phyloP scores from a whole-genome alignment of 345 rosid genomes.

The Lumnitzera littorea region DNA sequence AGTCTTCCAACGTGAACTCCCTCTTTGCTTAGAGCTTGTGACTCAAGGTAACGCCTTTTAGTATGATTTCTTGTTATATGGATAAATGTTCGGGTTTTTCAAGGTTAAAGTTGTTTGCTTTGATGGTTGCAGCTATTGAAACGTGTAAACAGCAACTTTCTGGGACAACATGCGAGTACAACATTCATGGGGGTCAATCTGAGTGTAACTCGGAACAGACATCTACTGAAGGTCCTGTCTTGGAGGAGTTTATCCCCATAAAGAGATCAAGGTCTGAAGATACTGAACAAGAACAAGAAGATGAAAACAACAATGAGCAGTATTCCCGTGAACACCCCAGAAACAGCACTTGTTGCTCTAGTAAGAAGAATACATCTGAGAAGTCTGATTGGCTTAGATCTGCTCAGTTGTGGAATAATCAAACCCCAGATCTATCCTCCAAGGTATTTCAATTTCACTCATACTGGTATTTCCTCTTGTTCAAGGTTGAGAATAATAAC shows the following conservation, averaged over 20 bases:
- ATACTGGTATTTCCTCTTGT: no score
- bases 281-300: slow-evolving; percentile 23
- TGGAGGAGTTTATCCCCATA: slow-evolving; percentile 78
- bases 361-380: slow-evolving; percentile 22
- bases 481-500: no score
- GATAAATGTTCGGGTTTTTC: background rate
- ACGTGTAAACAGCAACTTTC: slow-evolving; percentile 68
- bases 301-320: slow-evolving; percentile 17
- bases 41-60: slow-evolving; percentile 40
- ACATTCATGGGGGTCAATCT: slow-evolving; percentile 41
- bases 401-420: slow-evolving; percentile 81
- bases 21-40: slow-evolving; percentile 87
- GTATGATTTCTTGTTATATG: background rate
- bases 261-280: slow-evolving; percentile 32
- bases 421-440: slow-evolving; percentile 45
- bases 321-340: slow-evolving; percentile 27
- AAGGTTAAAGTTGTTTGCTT: background rate
- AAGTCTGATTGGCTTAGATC: slow-evolving; percentile 98
- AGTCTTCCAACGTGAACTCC: slow-evolving; percentile 92
- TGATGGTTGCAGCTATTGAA: slow-evolving; percentile 59
- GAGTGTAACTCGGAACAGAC: slow-evolving; percentile 81
- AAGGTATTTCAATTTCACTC: slow-evolving; percentile 26
- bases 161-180: slow-evolving; percentile 41
- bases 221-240: slow-evolving; percentile 57
- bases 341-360: slow-evolving; percentile 11